Evolutionary conservation across 129 eudicot genomes (phyloP).

Genomic region (Daucus carota): DNA sequence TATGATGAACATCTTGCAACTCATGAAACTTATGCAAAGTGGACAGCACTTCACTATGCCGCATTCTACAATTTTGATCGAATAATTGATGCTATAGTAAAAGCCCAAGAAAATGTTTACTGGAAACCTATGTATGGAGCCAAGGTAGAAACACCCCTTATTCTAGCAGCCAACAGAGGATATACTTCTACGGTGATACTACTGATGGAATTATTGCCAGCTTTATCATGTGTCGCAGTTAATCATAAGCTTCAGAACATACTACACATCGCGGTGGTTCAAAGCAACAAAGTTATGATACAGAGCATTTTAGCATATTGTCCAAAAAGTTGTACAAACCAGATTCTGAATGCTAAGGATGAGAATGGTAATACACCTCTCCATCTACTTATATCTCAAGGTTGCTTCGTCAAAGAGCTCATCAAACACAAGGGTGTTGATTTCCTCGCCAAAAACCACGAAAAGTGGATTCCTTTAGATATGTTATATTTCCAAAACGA

Average conservation of each 20-base stretch:
- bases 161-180: not conserved
- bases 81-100: not conserved
- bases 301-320: not conserved
- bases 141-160: not conserved
- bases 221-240: not conserved
- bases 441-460: not conserved
- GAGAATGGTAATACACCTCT: not conserved
- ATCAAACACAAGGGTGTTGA: not conserved
- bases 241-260: not conserved
- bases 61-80: not conserved
- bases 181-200: not conserved
- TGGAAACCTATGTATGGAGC: not conserved
- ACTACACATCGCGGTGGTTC: not conserved
- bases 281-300: not conserved
- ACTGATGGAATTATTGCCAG: not conserved
- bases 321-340: not conserved
- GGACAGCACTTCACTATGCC: slow-evolving; percentile 1
- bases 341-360: not conserved
- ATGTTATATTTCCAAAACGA: not conserved
- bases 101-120: not conserved
- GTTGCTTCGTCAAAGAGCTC: not conserved
- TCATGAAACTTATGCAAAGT: not conserved
- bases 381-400: not conserved
- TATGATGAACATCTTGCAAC: not conserved
- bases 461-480: not conserved